Evolutionary conservation across 768 basidiomycete genomes (phyloP).

Genomic region (Daedaleopsis nitida): DNA sequence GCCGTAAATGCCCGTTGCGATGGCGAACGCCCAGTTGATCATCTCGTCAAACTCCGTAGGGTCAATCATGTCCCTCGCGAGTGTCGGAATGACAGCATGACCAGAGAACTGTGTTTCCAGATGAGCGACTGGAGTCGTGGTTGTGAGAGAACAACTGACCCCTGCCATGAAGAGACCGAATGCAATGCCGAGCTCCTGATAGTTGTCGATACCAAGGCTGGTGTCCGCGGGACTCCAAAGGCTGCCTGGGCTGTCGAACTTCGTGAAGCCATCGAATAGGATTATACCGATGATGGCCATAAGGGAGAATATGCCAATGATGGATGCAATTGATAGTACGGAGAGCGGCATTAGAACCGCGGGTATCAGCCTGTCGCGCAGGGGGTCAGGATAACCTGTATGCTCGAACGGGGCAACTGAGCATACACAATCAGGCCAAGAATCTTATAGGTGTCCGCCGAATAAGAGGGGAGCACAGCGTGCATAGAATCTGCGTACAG

Average conservation of each 20-base stretch:
- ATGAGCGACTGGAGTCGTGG: neutral
- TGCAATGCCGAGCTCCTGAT: constrained; percentile 68
- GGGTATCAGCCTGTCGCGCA: constrained; percentile 64
- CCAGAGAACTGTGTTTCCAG: constrained; percentile 68
- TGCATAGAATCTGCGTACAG: constrained; percentile 87
- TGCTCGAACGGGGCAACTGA: neutral
- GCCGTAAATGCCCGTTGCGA: constrained; percentile 26
- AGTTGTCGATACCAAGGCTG: constrained; percentile 51
- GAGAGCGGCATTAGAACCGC: constrained; percentile 85
- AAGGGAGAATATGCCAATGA: constrained; percentile 82
- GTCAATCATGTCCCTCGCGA: constrained; percentile 88
- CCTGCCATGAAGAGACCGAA: constrained; percentile 94
- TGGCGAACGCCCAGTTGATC: constrained; percentile 85
- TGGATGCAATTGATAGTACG: constrained; percentile 84
- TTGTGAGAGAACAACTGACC: constrained; percentile 37
- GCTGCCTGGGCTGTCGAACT: constrained; percentile 75
- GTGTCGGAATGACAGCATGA: constrained; percentile 88
- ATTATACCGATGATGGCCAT: constrained; percentile 75
- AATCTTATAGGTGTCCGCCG: constrained; percentile 73
- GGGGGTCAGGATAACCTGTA: neutral
- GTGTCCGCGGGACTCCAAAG: constrained; percentile 78
- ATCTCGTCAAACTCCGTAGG: constrained; percentile 79
- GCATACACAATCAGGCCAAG: constrained; percentile 71
- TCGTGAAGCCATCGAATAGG: constrained; percentile 79
- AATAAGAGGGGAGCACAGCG: constrained; percentile 66